Base-by-base conservation (phyloP, 306 rosid genomes). In the Quercus rubra region DNA sequence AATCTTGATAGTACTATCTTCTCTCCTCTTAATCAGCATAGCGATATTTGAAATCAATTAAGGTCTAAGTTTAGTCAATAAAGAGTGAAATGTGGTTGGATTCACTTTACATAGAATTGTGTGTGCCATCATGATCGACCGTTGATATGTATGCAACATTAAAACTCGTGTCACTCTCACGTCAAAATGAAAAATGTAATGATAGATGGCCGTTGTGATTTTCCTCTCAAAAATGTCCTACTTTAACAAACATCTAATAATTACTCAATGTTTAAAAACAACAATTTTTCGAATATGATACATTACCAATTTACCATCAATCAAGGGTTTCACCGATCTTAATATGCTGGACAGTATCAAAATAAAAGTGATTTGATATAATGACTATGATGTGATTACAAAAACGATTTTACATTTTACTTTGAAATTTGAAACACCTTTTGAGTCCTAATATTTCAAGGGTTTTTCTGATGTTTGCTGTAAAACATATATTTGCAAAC, bases 401-500 rank as follows among this genome's bases (percentile, higher is more conserved):
- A n/a, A 20, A n/a, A 20, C 20, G 13, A 20, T 57, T 10, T 21
- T 19, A n/a, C 63, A 57, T 49, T 49, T 11, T 49, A 49, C 54
- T 3, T 49, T 49, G 54, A 49, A 49, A 13, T 10, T 49, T 49
- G 54, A 49, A 49, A 11, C 21, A 57, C 20, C 63, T 57, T 57
- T 57, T 57, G 5, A 57, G n/a, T 57, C 8, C 20, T 8, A n/a
- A 55, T 19, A 19, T 20, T 56, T 56, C 4, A n/a, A 7, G 2
- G 0, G 12, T 56, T 56, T n/a, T 35, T 2, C 2, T 35, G 6
- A 1, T 5, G 6, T 35, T 5, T 35, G 41, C 9, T 0, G 0
- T 38, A 0, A 38, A 0, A 38, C 0, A 38, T 38, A 8, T 0
- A 38, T 38, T 38, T 1, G 0, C 8, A 7, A 8, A 8, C 0